Evolutionary conservation across 129 eudicot genomes (phyloP).

Genomic region (Pseudognaphalium luteoalbum): DNA sequence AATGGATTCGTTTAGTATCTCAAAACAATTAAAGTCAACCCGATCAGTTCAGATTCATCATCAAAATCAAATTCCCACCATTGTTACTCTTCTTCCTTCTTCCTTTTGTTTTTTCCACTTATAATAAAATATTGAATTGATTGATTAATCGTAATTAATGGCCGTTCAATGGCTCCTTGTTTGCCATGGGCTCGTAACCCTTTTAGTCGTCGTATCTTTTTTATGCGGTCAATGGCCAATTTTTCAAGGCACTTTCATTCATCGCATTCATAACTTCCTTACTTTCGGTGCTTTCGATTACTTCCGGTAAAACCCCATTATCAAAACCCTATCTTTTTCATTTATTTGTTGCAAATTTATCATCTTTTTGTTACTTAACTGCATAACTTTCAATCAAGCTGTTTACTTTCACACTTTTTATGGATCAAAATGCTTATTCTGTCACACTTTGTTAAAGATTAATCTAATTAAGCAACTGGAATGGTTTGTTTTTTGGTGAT

Average conservation of each 20-base stretch:
- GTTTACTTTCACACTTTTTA: not conserved
- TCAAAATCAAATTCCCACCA: not conserved
- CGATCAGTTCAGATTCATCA: not conserved
- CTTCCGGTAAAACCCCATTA: constrained; percentile 44
- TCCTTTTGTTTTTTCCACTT: not conserved
- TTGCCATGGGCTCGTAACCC: constrained; percentile 69
- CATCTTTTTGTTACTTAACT: not conserved
- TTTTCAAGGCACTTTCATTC: constrained; percentile 83
- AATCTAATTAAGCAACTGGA: not conserved
- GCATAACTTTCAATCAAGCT: not conserved
- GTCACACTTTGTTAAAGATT: not conserved
- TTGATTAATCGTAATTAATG: not conserved
- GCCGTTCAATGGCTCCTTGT: constrained; percentile 78
- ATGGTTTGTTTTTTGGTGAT: not conserved
- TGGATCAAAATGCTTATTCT: constrained; percentile 7
- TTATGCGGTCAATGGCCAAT: constrained; percentile 96
- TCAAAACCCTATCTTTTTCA: not conserved
- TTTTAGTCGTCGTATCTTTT: constrained; percentile 73
- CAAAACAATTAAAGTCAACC: not conserved
- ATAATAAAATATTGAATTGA: no score
- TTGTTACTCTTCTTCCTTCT: not conserved
- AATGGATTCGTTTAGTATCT: not conserved
- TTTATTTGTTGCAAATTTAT: not conserved
- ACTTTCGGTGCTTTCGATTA: constrained; percentile 87
- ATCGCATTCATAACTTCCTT: constrained; percentile 61